Evolutionary conservation across 2,329 filamentous ascomycete genomes (phyloP), one percentile per base, ranked within the genome.

Genomic region (Hypoxylon sp.): DNA sequence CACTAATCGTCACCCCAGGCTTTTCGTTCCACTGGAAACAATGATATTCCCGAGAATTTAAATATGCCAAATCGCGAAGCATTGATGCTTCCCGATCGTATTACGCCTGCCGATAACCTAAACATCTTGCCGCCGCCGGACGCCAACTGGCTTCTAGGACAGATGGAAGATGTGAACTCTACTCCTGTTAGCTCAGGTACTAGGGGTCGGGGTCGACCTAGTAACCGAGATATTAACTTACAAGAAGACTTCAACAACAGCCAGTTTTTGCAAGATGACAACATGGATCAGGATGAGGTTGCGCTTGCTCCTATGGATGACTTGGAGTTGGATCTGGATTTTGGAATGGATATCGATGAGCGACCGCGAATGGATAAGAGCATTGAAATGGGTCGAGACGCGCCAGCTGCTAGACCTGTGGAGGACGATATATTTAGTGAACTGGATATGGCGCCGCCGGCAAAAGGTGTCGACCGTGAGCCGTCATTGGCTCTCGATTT

Each of bases 11-110:
- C 58, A 7, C 69, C 46, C 1, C 66, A 97, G 95, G 95, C 96
- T 45, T 99, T 98, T 82, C 92, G 94, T 66, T 93, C 95, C 19
- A 93, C 90, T 51, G 95, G 95, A 72, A 98, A 98, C 81, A 97
- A 98, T 78, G 96, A 99, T 80, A 87, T 98, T 74, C 93, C 94
- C n/a, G 87, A 90, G 55, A 93, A 92, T 75, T 85, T 95, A 14
- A 91, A 93, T 75, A 86, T 92, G 70, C 91, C 93, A 30, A 94
- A 94, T 74, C 91, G 94, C 52, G 93, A 94, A 78, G 91, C 93
- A 28, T 87, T 98, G 70, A 92, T 95, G 75, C 87, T 99, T 60
- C 94, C 94, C 5, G 96, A 99, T 82, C 91, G 91, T 59, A 92
- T 99, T 72, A 98, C 96, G 10, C 94, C 97, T 69, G 92, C 96